Base-by-base conservation (phyloP, 163 green algal species). In the Scenedesmus sp. region DNA sequence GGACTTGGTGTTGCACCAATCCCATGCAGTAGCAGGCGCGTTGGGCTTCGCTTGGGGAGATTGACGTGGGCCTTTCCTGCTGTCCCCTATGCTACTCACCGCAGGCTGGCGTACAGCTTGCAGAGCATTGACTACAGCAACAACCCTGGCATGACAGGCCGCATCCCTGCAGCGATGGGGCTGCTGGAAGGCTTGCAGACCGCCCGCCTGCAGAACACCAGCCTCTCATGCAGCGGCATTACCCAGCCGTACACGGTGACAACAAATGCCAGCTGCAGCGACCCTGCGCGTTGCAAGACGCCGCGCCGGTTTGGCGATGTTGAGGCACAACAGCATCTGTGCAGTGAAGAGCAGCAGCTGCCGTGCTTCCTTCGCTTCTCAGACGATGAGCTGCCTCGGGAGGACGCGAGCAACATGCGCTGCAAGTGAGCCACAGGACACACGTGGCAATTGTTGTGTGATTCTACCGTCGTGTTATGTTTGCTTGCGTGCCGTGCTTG, bases 351-450 rank as follows among this genome's bases (percentile, higher is more conserved):
- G 6, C 6, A 86, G 83, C 49, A 53, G 46, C 83, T 92, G 82
- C 89, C 89, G 15, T 92, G 89, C 82, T 92, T 92, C 51, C 51
- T 92, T 18, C 44, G 37, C 16, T 92, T 92, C 33, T 68, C 72
- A 5, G 89, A 88, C 20, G 49, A 79, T 12, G 20, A 26, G 30
- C 13, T 89, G 10, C 88, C 88, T 16, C 88, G 81, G 30, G 68
- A 88, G 10, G 88, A 92, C 65, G 37, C 20, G 42, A 89, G 80
- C 81, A 89, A 85, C 88, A 79, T 89, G 88, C 81, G 81, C 33
- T 92, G 88, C 88, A 59, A 59, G 59, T 72, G 59, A 72, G 59
- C n/a, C n/a, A n/a, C n/a, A n/a, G n/a, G n/a, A n/a, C n/a, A n/a
- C n/a, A n/a, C n/a, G n/a, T n/a, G n/a, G n/a, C n/a, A n/a, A n/a